Percentiles rank a stretch among this genome's conserved stretches.
Conservation (phyloP, 495 filamentous ascomycete genomes). For the Penicillium flavigenum region DNA sequence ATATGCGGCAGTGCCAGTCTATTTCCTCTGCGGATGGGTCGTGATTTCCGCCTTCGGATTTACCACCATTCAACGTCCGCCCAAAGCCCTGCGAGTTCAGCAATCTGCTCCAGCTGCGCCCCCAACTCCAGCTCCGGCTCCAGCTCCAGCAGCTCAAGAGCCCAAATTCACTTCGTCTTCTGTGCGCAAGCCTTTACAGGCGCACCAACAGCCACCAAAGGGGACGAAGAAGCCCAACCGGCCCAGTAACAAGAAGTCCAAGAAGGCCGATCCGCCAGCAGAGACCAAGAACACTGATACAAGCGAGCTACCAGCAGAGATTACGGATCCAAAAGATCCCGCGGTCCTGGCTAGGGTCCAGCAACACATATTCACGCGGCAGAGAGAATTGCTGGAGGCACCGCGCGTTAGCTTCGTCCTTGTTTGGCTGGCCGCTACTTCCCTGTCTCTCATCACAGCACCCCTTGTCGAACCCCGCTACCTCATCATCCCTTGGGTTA, state of each 20-base stretch:
- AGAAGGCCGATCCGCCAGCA: conserved; percentile 17
- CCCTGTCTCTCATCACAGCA: conserved; percentile 77
- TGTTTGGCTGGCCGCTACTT: conserved; percentile 69
- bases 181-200: conserved; percentile 7
- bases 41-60: conserved; percentile 56
- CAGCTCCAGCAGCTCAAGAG: neutral
- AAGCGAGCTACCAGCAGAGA: conserved; percentile 1
- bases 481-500: conserved; percentile 91
- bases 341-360: conserved; percentile 38
- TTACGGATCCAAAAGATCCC: conserved; percentile 28
- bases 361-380: conserved; percentile 36
- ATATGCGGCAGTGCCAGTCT: conserved; percentile 66
- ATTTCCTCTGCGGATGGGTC: conserved; percentile 60
- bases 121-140: neutral
- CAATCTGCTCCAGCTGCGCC: conserved; percentile 5
- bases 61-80: conserved; percentile 27
- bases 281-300: conserved; percentile 13
- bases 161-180: neutral
- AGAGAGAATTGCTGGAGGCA: conserved; percentile 30
- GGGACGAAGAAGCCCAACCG: conserved; percentile 30
- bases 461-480: conserved; percentile 94
- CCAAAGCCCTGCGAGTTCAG: conserved; percentile 27
- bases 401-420: conserved; percentile 56
- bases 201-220: conserved; percentile 21
- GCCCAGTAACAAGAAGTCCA: conserved; percentile 26